These are phyloP conservation scores for Closterium sp. DNA, from an alignment of 139 green algal genomes.

Conservation along the genomic window DNA sequence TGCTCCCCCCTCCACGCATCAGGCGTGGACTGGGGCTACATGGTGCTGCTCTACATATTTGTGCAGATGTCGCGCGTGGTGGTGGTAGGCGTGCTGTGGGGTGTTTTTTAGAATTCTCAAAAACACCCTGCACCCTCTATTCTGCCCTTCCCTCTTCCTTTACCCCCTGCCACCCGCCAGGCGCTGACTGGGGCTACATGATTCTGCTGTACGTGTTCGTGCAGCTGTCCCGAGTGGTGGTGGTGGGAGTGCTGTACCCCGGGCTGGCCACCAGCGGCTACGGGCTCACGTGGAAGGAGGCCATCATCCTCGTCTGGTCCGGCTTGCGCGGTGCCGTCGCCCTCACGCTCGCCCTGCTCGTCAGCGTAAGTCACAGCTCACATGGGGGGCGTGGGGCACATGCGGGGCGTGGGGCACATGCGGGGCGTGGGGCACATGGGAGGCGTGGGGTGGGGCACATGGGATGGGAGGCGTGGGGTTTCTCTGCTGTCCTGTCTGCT, in stretches of 20 bases:
- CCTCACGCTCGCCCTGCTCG: conserved; percentile 32
- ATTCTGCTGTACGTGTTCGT: conserved; percentile 46
- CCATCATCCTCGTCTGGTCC: conserved; percentile 27
- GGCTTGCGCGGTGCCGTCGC: conserved; percentile 44
- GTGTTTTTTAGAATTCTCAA: too few relatives aligned
- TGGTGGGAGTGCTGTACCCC: conserved; percentile 43
- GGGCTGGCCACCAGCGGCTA: conserved; percentile 34
- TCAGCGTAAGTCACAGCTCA: conserved; percentile 17
- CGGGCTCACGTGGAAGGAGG: conserved; percentile 45
- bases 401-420: too few relatives aligned
- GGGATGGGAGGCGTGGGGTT: too few relatives aligned
- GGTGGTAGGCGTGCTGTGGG: conserved; percentile 34
- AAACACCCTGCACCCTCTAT: too few relatives aligned
- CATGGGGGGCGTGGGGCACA: too few relatives aligned
- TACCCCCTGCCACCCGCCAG: neutral
- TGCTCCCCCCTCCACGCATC: neutral
- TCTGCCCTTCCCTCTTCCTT: neutral
- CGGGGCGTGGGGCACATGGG: too few relatives aligned
- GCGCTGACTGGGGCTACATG: conserved; percentile 41
- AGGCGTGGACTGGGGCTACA: conserved; percentile 42
- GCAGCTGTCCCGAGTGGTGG: conserved; percentile 26
- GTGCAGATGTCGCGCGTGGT: conserved; percentile 32
- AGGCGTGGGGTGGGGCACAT: too few relatives aligned
- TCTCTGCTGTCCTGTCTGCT: too few relatives aligned
- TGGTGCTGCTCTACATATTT: conserved; percentile 47